phyloP scores from a whole-genome alignment of 768 basidiomycete species.

The Boletellus emodensis region DNA sequence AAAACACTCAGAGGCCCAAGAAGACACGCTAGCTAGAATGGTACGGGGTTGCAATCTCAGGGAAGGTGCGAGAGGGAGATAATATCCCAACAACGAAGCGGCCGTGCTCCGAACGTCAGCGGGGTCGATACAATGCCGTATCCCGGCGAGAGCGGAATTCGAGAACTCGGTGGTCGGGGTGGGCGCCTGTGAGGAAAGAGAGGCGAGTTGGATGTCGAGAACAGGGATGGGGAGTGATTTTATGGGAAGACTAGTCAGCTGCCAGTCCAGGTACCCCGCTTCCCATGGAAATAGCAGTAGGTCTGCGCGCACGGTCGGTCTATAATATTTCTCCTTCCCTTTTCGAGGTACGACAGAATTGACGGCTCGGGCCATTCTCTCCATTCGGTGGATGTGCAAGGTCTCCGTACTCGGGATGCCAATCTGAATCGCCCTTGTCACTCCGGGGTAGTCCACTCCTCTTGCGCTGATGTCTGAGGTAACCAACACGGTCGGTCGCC shows the following conservation, averaged over 20 bases:
- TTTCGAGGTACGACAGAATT: slow-evolving; percentile 25
- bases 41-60: slow-evolving; percentile 42
- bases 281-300: slow-evolving; percentile 81
- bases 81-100: slow-evolving; percentile 69
- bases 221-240: slow-evolving; percentile 43
- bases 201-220: slow-evolving; percentile 10
- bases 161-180: slow-evolving; percentile 23
- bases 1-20: slow-evolving; percentile 46
- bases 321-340: neutral
- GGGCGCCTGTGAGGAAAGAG: slow-evolving; percentile 11
- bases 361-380: slow-evolving; percentile 74
- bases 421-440: slow-evolving; percentile 88
- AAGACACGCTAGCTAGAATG: slow-evolving; percentile 53
- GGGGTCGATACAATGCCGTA: slow-evolving; percentile 39
- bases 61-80: slow-evolving; percentile 47
- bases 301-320: slow-evolving; percentile 53
- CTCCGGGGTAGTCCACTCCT: slow-evolving; percentile 85
- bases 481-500: slow-evolving; percentile 59
- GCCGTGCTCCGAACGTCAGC: slow-evolving; percentile 59
- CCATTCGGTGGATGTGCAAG: slow-evolving; percentile 82
- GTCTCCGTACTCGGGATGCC: slow-evolving; percentile 69
- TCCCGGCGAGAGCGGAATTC: slow-evolving; percentile 23
- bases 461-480: slow-evolving; percentile 88
- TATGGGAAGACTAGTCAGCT: slow-evolving; percentile 66
- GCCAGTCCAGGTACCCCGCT: slow-evolving; percentile 56